phyloP scores from a whole-genome alignment of 164 flowering plant species.

The Chloranthus sessilifolius region DNA sequence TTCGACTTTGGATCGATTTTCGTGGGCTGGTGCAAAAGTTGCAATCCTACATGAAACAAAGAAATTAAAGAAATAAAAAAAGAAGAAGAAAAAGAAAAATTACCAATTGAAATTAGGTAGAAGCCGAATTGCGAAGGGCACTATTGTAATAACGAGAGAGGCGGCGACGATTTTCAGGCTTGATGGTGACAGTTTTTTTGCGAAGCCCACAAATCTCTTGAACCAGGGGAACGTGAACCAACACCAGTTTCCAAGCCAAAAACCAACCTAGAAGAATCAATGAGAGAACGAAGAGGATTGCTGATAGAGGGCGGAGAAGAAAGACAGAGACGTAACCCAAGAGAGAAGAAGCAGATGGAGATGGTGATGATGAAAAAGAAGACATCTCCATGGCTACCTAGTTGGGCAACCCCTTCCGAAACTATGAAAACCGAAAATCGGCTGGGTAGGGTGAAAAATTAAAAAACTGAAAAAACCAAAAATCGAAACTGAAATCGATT shows the following conservation, averaged over 20 bases:
- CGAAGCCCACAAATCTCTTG: slow-evolving; percentile 77
- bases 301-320: slow-evolving; percentile 59
- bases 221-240: slow-evolving; percentile 84
- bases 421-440: too few relatives aligned
- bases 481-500: too few relatives aligned
- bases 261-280: slow-evolving; percentile 79
- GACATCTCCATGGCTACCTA: too few relatives aligned
- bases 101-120: slow-evolving; percentile 17
- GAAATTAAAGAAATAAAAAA: neutral
- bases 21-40: too few relatives aligned
- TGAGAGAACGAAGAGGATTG: slow-evolving; percentile 45
- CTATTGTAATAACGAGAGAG: slow-evolving; percentile 42
- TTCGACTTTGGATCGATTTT: too few relatives aligned
- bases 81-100: neutral
- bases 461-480: too few relatives aligned
- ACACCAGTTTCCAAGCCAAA: slow-evolving; percentile 85
- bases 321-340: slow-evolving; percentile 31
- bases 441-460: too few relatives aligned
- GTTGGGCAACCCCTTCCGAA: too few relatives aligned
- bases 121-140: slow-evolving; percentile 19
- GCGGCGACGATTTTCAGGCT: slow-evolving; percentile 45
- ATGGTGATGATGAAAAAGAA: too few relatives aligned
- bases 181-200: slow-evolving; percentile 47
- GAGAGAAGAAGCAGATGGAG: slow-evolving; percentile 16
- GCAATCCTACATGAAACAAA: neutral